phyloP scores from a whole-genome alignment of 2,329 filamentous ascomycete genomes.

The Dactylonectria macrodidyma region DNA sequence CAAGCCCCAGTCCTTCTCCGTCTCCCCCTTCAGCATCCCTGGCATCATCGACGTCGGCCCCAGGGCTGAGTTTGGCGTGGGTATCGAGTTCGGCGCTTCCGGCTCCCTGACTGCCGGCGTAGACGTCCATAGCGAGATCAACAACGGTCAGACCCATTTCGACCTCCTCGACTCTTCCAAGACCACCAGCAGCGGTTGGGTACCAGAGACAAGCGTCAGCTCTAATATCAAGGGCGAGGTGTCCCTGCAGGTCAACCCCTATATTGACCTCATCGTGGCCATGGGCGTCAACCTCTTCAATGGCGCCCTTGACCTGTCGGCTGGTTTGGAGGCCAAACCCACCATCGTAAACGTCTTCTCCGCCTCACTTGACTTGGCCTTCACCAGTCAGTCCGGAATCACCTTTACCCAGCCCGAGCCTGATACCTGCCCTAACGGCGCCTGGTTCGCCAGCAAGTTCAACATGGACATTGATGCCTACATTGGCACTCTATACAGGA shows the following conservation, averaged over 20 bases:
- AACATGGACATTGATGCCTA: constrained; percentile 4
- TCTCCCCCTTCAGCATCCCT: constrained; percentile 12
- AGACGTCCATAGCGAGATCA: constrained; percentile 2
- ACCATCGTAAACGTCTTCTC: too few species aligned
- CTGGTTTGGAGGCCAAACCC: too few species aligned
- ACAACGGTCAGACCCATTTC: constrained; percentile 1
- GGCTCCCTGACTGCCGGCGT: not conserved
- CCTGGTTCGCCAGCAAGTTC: constrained; percentile 14
- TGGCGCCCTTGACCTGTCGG: not conserved
- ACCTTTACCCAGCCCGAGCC: too few species aligned
- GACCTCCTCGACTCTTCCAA: constrained; percentile 10
- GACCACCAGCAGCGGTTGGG: constrained; percentile 10
- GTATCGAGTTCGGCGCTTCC: constrained; percentile 8
- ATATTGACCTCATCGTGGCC: constrained; percentile 2
- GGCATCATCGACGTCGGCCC: constrained; percentile 17
- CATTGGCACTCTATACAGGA: constrained; percentile 3
- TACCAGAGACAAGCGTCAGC: not conserved
- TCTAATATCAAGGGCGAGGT: constrained; percentile 1
- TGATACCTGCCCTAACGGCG: too few species aligned
- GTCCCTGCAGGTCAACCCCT: constrained; percentile 15
- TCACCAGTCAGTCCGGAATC: too few species aligned
- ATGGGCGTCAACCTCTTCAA: constrained; percentile 11
- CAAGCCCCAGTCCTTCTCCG: not conserved
- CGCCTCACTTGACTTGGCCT: too few species aligned
- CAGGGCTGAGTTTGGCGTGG: constrained; percentile 3